These are phyloP conservation scores for Amanita thiersii DNA, from an alignment of 768 basidiomycete species.

Conservation along the genomic window DNA sequence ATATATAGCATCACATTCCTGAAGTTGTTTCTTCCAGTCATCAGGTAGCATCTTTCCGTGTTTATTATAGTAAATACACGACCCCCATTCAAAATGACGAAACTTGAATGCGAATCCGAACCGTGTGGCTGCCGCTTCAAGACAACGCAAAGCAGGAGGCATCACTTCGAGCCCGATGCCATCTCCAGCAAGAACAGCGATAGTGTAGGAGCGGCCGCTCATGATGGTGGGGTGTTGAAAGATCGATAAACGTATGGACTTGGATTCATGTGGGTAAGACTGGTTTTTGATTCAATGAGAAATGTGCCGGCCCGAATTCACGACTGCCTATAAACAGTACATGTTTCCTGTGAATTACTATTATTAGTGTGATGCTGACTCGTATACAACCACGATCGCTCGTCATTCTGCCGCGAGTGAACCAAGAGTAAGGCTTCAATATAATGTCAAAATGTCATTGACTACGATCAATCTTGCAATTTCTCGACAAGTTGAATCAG, in stretches of 20 bases:
- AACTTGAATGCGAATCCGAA: slow-evolving; percentile 39
- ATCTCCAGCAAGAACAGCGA: slow-evolving; percentile 45
- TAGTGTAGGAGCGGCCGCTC: slow-evolving; percentile 22
- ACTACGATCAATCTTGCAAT: no score
- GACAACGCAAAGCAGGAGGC: slow-evolving; percentile 36
- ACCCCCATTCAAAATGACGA: slow-evolving; percentile 38
- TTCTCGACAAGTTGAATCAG: no score
- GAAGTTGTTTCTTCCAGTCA: slow-evolving; percentile 29
- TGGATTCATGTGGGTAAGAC: not conserved
- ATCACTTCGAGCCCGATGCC: slow-evolving; percentile 48
- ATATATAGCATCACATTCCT: slow-evolving; percentile 36
- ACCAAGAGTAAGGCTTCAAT: no score
- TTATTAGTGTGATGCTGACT: no score
- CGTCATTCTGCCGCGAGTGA: no score
- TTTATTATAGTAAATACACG: slow-evolving; percentile 35
- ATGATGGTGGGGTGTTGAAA: slow-evolving; percentile 12
- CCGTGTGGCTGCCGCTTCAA: slow-evolving; percentile 33
- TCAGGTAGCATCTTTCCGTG: slow-evolving; percentile 40
- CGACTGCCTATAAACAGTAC: no score
- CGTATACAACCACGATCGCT: no score
- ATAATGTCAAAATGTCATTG: no score
- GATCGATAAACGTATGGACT: not conserved
- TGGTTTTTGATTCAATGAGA: no score
- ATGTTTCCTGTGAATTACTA: no score
- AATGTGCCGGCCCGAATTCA: no score